Evolutionary conservation across 2,329 filamentous ascomycete genomes (phyloP), one percentile per base, ranked within the genome.

Genomic region (Claviceps quebecensis): DNA sequence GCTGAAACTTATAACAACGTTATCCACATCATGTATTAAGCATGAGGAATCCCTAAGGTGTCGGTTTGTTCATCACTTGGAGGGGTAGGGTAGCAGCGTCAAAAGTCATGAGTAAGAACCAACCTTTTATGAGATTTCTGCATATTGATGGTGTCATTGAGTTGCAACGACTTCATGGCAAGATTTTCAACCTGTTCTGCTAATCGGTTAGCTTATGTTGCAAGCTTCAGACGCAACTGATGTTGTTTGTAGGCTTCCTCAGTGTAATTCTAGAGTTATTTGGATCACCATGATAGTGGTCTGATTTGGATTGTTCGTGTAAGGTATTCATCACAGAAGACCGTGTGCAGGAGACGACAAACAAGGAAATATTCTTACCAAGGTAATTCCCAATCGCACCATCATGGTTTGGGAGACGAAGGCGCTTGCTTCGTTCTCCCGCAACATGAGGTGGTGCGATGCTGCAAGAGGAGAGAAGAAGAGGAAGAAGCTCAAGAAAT

Each of bases 21-120:
- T 72, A 69, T 81, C 78, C 72, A 81, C 78, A 81, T 80, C 54
- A 63, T 78, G 59, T 80, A 70, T 81, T 81, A 76, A 74, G 78
- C 68, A 79, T 76, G 78, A 81, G 78, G 77, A 81, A 81, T 81
- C 76, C 77, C 76, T 78, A 60, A 74, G 73, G 73, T 76, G 73
- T 78, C 68, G 70, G 68, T 72, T 72, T 72, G 71, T 72, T 80
- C 78, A 81, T 81, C 78, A 80, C 67, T 61, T 65, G 67, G 65
- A 65, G 63, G 50, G 56, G 40, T 5, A 3, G 9, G 19, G 26
- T 39, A 4, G 19, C 7, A 19, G 22, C 17, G 26, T 36, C 22
- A 45, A 52, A 22, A 11, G 29, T 11, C 3, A 34, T 9, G 16
- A 36, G 40, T n/a, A 38, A 19, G 37, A 26, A 70, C 71, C 45